Conservation (phyloP, 129 eudicot species). For the Tagetes erecta region DNA sequence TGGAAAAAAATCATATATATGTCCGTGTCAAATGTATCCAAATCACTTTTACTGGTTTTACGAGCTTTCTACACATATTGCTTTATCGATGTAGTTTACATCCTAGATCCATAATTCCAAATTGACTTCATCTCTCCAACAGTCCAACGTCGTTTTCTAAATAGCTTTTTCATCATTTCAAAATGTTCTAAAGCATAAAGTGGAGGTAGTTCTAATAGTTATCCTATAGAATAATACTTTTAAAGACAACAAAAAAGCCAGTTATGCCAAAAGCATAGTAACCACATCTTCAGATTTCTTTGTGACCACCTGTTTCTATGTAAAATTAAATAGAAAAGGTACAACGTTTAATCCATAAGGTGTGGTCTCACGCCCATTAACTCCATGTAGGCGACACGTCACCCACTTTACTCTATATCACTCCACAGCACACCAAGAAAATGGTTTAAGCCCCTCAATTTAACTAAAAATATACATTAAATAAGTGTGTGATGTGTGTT, state of each 20-base stretch:
- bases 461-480: too few species aligned
- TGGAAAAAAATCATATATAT: neutral
- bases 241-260: slow-evolving; percentile 25
- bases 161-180: slow-evolving; percentile 24
- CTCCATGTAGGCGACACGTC: too few species aligned
- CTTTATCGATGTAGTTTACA: slow-evolving; percentile 11
- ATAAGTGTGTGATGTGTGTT: too few species aligned
- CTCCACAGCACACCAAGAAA: too few species aligned
- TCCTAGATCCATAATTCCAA: slow-evolving; percentile 19
- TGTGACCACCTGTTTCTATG: too few species aligned
- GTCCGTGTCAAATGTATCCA: slow-evolving; percentile 6
- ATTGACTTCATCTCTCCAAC: slow-evolving; percentile 20
- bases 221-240: slow-evolving; percentile 34
- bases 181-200: slow-evolving; percentile 41
- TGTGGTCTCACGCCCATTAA: too few species aligned
- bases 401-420: too few species aligned
- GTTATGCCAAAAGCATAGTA: slow-evolving; percentile 33
- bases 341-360: too few species aligned
- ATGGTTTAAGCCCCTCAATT: too few species aligned
- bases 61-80: slow-evolving; percentile 11
- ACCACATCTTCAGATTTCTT: slow-evolving; percentile 29
- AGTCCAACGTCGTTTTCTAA: slow-evolving; percentile 7
- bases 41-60: slow-evolving; percentile 14
- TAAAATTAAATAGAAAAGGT: too few species aligned
- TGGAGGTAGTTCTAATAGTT: slow-evolving; percentile 33